Conservation (phyloP, 73 alveolate genomes). For the Blepharisma stoltei region DNA sequence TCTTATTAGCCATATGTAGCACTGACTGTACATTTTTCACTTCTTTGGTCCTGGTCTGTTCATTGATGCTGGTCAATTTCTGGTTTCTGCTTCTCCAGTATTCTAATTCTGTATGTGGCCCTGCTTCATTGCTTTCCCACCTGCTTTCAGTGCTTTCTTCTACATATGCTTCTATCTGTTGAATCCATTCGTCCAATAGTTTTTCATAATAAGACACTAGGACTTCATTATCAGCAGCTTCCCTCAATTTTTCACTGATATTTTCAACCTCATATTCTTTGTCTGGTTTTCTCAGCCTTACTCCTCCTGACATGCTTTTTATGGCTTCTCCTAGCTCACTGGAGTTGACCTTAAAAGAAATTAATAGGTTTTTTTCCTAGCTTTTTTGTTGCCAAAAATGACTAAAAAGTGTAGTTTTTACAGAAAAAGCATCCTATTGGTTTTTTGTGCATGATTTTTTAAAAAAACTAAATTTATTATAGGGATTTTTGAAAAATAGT, state of each 20-base stretch:
- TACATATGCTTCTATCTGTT: slow-evolving; percentile 60
- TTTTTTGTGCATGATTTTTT: too few relatives aligned
- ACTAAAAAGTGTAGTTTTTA: too few relatives aligned
- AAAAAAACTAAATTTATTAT: too few relatives aligned
- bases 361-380: too few relatives aligned
- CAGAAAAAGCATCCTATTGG: too few relatives aligned
- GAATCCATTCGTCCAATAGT: slow-evolving; percentile 64
- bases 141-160: slow-evolving; percentile 60
- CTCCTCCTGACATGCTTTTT: slow-evolving; percentile 56
- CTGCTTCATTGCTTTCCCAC: slow-evolving; percentile 61
- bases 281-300: slow-evolving; percentile 50
- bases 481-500: too few relatives aligned
- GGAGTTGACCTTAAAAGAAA: too few relatives aligned
- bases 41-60: slow-evolving; percentile 77
- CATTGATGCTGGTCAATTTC: slow-evolving; percentile 83
- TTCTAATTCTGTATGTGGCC: slow-evolving; percentile 76
- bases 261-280: slow-evolving; percentile 41
- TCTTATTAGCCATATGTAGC: slow-evolving; percentile 46
- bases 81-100: slow-evolving; percentile 76
- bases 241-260: slow-evolving; percentile 31
- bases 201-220: slow-evolving; percentile 50
- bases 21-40: slow-evolving; percentile 61
- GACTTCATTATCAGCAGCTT: slow-evolving; percentile 40
- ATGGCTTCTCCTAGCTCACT: slow-evolving; percentile 69
- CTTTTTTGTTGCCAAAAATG: too few relatives aligned